Base-by-base conservation (phyloP, 306 rosid genomes). In the Senna tora region DNA sequence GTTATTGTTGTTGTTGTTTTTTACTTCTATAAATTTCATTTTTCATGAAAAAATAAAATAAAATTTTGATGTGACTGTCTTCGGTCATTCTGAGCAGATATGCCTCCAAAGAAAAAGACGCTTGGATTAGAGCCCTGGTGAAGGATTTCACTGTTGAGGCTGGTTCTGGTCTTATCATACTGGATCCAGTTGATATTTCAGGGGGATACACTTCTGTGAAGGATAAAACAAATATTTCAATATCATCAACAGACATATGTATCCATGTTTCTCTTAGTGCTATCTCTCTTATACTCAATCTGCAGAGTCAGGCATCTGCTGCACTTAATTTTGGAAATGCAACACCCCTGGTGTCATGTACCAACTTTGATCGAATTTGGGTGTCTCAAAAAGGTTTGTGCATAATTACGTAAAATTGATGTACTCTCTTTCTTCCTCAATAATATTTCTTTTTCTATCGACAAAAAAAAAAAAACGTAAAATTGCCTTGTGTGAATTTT, bases 141-240 rank as follows among this genome's bases (percentile, higher is more conserved):
- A 94, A 94, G 84, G 99, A 94, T 87, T 89, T 94, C 75, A 84
- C 91, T 42, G 79, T 89, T 59, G 99, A 94, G 86, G 89, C 97
- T 80, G 99, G 96, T 79, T 94, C 99, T 85, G 97, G 97, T 75
- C 92, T 91, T 77, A 73, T 82, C 73, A 87, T 94, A 85, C 90
- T 94, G 66, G 91, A 94, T 81, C 99, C 99, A 22, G 95, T 89
- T 71, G 99, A 94, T 81, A 79, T 94, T 67, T 91, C 99, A n/a
- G 99, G 88, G 72, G 99, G 99, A 66, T 94, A 86, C 69, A 94
- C 99, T 72, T 94, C 97, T 46, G 89, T 91, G 33, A 94, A 91
- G 83, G 99, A 91, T 74, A 94, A 91, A 87, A 91, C 92, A 57
- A 94, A 85, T 78, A 85, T 94, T 80, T 94, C 99, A 81, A 71